phyloP scores from a whole-genome alignment of 2,329 filamentous ascomycete genomes.

The Aspergillus sp. region DNA sequence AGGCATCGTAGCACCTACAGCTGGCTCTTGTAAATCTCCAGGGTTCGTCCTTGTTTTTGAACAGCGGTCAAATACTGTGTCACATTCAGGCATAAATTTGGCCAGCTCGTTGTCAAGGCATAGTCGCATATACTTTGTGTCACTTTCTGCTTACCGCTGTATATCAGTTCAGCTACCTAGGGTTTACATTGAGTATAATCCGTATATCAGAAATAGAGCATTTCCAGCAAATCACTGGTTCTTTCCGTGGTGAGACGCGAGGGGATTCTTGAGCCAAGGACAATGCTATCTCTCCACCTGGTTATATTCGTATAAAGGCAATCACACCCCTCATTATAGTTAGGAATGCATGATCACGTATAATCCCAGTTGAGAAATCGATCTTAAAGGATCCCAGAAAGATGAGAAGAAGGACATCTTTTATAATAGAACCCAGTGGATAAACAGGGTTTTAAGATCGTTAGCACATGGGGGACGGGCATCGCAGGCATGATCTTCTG shows the following conservation, averaged over 20 bases:
- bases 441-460: no score
- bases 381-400: no score
- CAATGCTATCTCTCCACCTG: no score
- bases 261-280: not conserved
- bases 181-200: not conserved
- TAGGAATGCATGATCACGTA: no score
- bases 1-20: not conserved
- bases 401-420: no score
- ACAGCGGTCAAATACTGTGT: not conserved
- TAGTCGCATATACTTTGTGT: not conserved
- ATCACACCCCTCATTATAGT: no score
- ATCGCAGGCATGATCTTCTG: not conserved
- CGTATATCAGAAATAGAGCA: not conserved
- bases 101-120: not conserved
- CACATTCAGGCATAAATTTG: constrained; percentile 1
- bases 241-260: not conserved
- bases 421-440: no score
- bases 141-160: not conserved
- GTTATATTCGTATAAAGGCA: no score
- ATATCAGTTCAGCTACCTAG: not conserved
- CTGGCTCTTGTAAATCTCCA: not conserved
- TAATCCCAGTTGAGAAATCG: no score
- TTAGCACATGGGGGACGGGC: no score
- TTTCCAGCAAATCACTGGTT: not conserved
- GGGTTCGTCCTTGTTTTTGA: not conserved